A percentile compares a stretch with the other conserved stretches of the same genome.
Evolutionary conservation across 2,329 filamentous ascomycete species (phyloP).

Genomic region (Exophiala aquamarina): DNA sequence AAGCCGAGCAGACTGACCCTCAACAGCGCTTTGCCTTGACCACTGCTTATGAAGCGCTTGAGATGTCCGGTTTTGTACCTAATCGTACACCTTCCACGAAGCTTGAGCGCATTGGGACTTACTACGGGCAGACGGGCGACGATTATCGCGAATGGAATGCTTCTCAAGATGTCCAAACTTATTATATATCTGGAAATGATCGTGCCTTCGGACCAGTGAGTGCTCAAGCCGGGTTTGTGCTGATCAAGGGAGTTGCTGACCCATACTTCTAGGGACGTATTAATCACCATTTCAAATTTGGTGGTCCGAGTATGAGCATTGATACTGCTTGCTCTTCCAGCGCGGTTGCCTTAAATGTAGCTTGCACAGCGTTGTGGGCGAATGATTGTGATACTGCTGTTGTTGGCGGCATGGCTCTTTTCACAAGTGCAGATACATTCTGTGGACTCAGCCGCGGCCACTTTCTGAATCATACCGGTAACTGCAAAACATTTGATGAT

Average conservation of each 20-base stretch:
- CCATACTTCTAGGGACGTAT: conserved; percentile 53
- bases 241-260: background rate
- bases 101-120: conserved; percentile 60
- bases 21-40: conserved; percentile 52
- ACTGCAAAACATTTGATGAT: conserved; percentile 5
- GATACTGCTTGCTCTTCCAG: conserved; percentile 76
- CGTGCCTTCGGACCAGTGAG: conserved; percentile 27
- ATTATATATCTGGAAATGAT: conserved; percentile 27
- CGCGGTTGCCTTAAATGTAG: conserved; percentile 63
- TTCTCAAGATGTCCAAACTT: conserved; percentile 28
- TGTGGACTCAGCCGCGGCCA: conserved; percentile 36
- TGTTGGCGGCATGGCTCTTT: conserved; percentile 69
- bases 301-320: conserved; percentile 68
- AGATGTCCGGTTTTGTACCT: conserved; percentile 71
- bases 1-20: conserved; percentile 47
- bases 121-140: conserved; percentile 51
- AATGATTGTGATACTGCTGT: conserved; percentile 73
- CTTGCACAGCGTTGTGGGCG: conserved; percentile 66
- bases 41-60: conserved; percentile 72
- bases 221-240: background rate
- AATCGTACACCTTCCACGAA: conserved; percentile 63
- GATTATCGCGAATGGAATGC: conserved; percentile 28
- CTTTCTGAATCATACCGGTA: conserved; percentile 45
- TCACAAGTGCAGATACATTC: conserved; percentile 52
- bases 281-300: conserved; percentile 74